These are phyloP conservation scores for Aspergillus intermedius DNA, from an alignment of 2,329 filamentous ascomycete species.

Conservation along the genomic window DNA sequence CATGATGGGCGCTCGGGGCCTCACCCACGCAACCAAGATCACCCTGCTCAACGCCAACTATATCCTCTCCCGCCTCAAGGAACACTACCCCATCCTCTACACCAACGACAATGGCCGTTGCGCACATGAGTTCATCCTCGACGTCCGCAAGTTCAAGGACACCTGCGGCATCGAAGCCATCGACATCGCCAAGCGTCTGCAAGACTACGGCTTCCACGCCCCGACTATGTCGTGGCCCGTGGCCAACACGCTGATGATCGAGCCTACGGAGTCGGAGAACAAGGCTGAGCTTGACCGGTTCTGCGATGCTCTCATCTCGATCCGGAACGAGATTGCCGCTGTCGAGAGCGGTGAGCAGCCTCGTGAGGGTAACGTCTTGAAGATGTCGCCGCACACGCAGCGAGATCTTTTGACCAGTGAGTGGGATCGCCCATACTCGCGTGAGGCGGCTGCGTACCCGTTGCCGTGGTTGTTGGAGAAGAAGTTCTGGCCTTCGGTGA, in stretches of 20 bases:
- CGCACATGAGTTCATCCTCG: conserved; percentile 95
- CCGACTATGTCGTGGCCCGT: conserved; percentile 98
- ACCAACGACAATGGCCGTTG: conserved; percentile 83
- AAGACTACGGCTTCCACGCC: conserved; percentile 96
- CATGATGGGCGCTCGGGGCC: conserved; percentile 78
- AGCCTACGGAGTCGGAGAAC: conserved; percentile 89
- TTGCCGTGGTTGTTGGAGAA: conserved; percentile 77
- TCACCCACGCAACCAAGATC: conserved; percentile 84
- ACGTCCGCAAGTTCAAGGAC: conserved; percentile 77
- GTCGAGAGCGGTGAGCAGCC: conserved; percentile 74
- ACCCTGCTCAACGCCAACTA: conserved; percentile 97
- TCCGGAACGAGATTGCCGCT: conserved; percentile 75
- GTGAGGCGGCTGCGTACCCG: conserved; percentile 83
- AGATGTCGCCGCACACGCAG: conserved; percentile 81
- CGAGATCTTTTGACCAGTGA: conserved; percentile 67
- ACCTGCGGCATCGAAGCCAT: conserved; percentile 80
- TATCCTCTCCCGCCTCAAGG: conserved; percentile 77
- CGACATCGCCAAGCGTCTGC: conserved; percentile 90
- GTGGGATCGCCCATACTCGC: conserved; percentile 76
- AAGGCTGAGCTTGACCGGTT: conserved; percentile 91
- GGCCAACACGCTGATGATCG: conserved; percentile 93
- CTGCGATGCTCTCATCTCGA: conserved; percentile 80
- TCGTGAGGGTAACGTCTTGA: conserved; percentile 72
- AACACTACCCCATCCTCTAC: conserved; percentile 87
- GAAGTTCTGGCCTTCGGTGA: conserved; percentile 95